These are phyloP conservation scores for Williopsis jadinii DNA, from an alignment of 1,139 yeast species.

Conservation along the genomic window DNA sequence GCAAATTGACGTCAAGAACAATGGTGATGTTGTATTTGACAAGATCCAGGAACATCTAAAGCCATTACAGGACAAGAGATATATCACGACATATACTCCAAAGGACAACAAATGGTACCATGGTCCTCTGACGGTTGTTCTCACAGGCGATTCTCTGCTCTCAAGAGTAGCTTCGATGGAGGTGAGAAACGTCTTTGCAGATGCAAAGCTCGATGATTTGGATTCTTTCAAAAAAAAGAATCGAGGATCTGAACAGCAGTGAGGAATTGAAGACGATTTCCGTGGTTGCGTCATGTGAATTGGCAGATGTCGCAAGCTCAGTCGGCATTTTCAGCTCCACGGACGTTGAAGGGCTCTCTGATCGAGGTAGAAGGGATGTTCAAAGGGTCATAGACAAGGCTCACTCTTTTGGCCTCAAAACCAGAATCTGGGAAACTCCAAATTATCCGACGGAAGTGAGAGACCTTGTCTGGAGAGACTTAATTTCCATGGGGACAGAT, in stretches of 20 bases:
- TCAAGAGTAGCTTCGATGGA: conserved; percentile 14
- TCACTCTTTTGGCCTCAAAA: conserved; percentile 31
- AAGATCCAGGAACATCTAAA: conserved; percentile 27
- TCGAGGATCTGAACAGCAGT: neutral
- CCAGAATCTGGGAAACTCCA: conserved; percentile 49
- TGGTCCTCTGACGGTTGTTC: conserved; percentile 38
- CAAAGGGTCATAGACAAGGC: conserved; percentile 25
- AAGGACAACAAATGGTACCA: conserved; percentile 21
- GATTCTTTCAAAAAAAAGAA: conserved; percentile 7
- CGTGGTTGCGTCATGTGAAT: too few species aligned
- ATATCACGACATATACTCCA: conserved; percentile 30
- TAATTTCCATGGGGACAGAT: conserved; percentile 32
- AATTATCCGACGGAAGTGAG: conserved; percentile 34
- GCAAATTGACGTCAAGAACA: conserved; percentile 42
- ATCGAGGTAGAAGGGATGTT: conserved; percentile 9
- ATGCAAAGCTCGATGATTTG: conserved; percentile 25
- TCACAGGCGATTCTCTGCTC: conserved; percentile 36
- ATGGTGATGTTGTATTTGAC: conserved; percentile 28
- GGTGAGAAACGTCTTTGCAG: conserved; percentile 26
- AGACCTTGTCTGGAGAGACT: conserved; percentile 32
- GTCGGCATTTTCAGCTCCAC: too few species aligned
- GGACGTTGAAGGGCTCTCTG: too few species aligned
- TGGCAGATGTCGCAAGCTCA: too few species aligned
- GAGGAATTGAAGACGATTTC: too few species aligned
- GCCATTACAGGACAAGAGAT: conserved; percentile 30